Conservation (phyloP, 2,329 filamentous ascomycete genomes). For the Sporothrix inflata region DNA sequence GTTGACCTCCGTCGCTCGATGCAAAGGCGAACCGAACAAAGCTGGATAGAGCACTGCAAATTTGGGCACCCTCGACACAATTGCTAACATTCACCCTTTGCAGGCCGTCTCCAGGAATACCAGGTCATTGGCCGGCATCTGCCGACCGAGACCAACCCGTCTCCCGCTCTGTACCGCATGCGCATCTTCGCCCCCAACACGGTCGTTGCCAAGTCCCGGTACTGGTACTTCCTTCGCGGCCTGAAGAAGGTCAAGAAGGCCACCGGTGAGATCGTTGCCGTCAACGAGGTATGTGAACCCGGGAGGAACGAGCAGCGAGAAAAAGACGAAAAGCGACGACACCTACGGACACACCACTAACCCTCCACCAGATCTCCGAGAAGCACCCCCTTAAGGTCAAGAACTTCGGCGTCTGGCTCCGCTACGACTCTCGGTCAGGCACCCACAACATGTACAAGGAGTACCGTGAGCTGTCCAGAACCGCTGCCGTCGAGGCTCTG, state of each 20-base stretch:
- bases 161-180: constrained; percentile 99
- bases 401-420: constrained; percentile 99
- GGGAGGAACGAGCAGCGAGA: neutral
- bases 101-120: constrained; percentile 99
- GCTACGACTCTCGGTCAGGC: constrained; percentile 99
- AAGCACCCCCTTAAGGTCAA: constrained; percentile 99
- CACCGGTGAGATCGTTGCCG: constrained; percentile 96
- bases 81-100: constrained; percentile 35
- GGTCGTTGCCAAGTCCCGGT: constrained; percentile 98
- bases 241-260: constrained; percentile 99
- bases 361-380: constrained; percentile 77
- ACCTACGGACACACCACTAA: constrained; percentile 1
- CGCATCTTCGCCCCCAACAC: constrained; percentile 98
- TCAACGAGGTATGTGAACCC: constrained; percentile 78
- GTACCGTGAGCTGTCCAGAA: constrained; percentile 98
- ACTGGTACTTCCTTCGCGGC: constrained; percentile 99
- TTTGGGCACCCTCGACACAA: neutral
- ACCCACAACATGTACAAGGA: constrained; percentile 99
- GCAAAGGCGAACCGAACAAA: neutral
- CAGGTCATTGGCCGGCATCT: constrained; percentile 99
- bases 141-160: constrained; percentile 96
- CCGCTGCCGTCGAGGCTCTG: constrained; percentile 91
- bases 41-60: neutral
- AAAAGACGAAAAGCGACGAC: neutral
- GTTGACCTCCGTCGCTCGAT: neutral